Conservation (phyloP, 2,329 filamentous ascomycete genomes). For the Colletotrichum tropicicola region DNA sequence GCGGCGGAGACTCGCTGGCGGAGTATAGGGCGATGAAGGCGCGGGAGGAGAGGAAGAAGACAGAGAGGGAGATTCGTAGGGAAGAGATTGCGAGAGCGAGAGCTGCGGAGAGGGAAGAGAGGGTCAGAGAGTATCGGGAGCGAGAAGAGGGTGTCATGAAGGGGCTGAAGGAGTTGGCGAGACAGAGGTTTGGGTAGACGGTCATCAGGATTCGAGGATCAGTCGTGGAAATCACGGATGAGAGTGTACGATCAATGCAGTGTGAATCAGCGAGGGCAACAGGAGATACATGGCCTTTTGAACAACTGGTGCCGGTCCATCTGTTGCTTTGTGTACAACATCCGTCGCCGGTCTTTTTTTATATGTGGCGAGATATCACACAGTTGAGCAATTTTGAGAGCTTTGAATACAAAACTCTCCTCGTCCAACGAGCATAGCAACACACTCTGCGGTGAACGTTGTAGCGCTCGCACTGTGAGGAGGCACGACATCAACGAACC, state of each 20-base stretch:
- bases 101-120: conserved; percentile 82
- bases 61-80: conserved; percentile 81
- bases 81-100: conserved; percentile 83
- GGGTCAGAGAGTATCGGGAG: conserved; percentile 71
- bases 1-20: conserved; percentile 69
- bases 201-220: not conserved
- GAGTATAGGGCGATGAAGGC: conserved; percentile 76
- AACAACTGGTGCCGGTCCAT: too few relatives aligned
- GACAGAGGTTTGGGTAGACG: conserved; percentile 77
- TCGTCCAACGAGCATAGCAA: too few relatives aligned
- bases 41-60: conserved; percentile 77
- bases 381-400: too few relatives aligned
- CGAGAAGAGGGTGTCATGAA: conserved; percentile 88
- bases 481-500: not conserved
- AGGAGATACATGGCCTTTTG: too few relatives aligned
- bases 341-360: too few relatives aligned
- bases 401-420: too few relatives aligned
- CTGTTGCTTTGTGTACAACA: too few relatives aligned
- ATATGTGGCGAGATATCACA: too few relatives aligned
- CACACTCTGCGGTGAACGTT: too few relatives aligned
- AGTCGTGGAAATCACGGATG: not conserved
- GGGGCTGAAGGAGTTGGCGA: conserved; percentile 81
- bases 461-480: not conserved
- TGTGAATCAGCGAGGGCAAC: too few relatives aligned
- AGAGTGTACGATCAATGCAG: not conserved